Percentiles rank a stretch among this genome's conserved stretches.
These are phyloP conservation scores for Epichloe baconii DNA, from an alignment of 2,329 filamentous ascomycete species.

Conservation along the genomic window DNA sequence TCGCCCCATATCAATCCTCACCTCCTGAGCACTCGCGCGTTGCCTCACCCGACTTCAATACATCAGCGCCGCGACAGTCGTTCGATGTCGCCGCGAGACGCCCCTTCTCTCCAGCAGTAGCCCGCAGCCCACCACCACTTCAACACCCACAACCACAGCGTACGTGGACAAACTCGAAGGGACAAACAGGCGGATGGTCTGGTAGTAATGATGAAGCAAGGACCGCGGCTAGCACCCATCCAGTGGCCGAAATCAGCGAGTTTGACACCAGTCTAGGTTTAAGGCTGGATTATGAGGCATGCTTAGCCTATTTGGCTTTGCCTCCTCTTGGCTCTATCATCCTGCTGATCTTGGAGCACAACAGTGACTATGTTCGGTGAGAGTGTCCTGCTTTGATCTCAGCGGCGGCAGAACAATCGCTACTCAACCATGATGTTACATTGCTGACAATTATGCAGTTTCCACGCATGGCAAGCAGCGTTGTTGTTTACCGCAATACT, in stretches of 20 bases:
- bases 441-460: slow-evolving; percentile 37
- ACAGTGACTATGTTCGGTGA: slow-evolving; percentile 92
- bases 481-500: slow-evolving; percentile 65
- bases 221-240: slow-evolving; percentile 25
- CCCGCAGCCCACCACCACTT: slow-evolving; percentile 28
- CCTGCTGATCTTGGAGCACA: slow-evolving; percentile 74
- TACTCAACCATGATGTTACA: neutral
- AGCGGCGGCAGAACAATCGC: neutral
- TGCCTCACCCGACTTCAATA: slow-evolving; percentile 48
- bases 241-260: slow-evolving; percentile 49
- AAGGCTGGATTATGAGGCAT: slow-evolving; percentile 79
- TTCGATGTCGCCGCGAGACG: slow-evolving; percentile 43
- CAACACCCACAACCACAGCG: slow-evolving; percentile 43
- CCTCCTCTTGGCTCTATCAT: slow-evolving; percentile 80
- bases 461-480: slow-evolving; percentile 92
- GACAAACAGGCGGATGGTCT: slow-evolving; percentile 18
- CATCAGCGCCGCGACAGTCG: slow-evolving; percentile 34
- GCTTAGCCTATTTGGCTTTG: slow-evolving; percentile 71
- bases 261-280: slow-evolving; percentile 87
- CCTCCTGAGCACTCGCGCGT: slow-evolving; percentile 74
- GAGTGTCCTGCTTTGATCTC: slow-evolving; percentile 11
- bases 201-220: slow-evolving; percentile 9
- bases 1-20: slow-evolving; percentile 91
- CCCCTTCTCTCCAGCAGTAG: slow-evolving; percentile 38
- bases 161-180: slow-evolving; percentile 32